Evolutionary conservation across 306 rosid species (phyloP).

Genomic region (Quillaja saponaria): DNA sequence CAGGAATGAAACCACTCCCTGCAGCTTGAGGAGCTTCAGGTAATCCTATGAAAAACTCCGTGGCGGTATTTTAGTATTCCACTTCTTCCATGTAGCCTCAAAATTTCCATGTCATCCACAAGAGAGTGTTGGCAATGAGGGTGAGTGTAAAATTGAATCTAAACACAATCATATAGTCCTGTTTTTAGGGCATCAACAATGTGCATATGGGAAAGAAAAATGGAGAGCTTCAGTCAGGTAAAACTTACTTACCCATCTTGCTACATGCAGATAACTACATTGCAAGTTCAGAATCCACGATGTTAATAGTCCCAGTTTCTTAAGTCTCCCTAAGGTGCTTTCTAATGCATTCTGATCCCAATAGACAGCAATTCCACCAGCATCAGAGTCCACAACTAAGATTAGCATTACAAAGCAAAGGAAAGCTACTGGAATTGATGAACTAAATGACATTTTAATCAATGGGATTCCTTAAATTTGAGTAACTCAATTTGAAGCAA

Average conservation of each 20-base stretch:
- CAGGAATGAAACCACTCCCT: background rate
- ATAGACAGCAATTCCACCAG: slow-evolving; percentile 11
- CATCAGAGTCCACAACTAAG: background rate
- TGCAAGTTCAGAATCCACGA: slow-evolving; percentile 2
- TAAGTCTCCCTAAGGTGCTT: slow-evolving; percentile 21
- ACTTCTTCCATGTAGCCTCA: background rate
- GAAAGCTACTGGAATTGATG: background rate
- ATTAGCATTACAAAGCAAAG: background rate
- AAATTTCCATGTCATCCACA: background rate
- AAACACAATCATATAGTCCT: slow-evolving; percentile 26
- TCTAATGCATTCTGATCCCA: slow-evolving; percentile 29
- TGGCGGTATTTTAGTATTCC: background rate
- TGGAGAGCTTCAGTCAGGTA: slow-evolving; percentile 27
- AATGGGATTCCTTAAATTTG: no score
- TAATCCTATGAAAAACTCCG: background rate
- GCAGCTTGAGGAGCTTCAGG: background rate
- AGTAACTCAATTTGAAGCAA: no score
- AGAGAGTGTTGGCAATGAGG: slow-evolving; percentile 11
- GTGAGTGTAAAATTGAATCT: slow-evolving; percentile 20
- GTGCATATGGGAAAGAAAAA: slow-evolving; percentile 4
- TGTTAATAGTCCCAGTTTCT: slow-evolving; percentile 14
- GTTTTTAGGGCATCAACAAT: background rate
- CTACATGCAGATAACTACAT: background rate
- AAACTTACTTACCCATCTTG: slow-evolving; percentile 19
- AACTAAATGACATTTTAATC: background rate